Evolutionary conservation across 2,329 filamentous ascomycete species (phyloP), one percentile per base, ranked within the genome.

Genomic region (Anisogramma anomala): DNA sequence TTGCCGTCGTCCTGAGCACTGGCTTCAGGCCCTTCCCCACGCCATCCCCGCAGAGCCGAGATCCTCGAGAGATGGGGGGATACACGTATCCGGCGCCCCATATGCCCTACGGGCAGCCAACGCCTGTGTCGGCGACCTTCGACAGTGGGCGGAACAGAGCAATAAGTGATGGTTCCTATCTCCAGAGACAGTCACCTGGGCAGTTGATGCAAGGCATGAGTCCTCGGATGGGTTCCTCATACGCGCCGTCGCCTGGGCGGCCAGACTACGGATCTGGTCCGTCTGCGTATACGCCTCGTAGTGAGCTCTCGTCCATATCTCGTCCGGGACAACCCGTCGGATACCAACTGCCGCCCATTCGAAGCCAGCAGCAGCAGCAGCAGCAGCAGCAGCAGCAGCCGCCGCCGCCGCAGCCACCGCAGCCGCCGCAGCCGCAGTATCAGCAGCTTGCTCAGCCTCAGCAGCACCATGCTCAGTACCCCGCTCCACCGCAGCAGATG

Each of bases 251-350:
- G 11, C 61, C 66, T 2, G 60, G 53, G 42, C 64, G 59, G 25
- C 53, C 58, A 13, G 72, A 71, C 22, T 72, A 69, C 48, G 51
- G 61, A 4, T 53, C 51, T 8, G 63, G 62, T 1, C 56, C 62
- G 8, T 58, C 65, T n/a, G 63, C 67, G 14, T 74, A 73, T 50
- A 64, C 68, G 9, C 69, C 71, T 1, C 65, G 73, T 37, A 75
- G 66, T 49, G 73, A 78, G 49, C 48, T 70, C 13, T 51, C 59
- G 6, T 48, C 60, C 10, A 47, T 58, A 9, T 53, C 52, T 4
- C 59, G 56, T 28, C 53, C 57, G 6, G 51, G 57, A 7, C 57
- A 56, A 9, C 54, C 55, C 15, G 50, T 57, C 6, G 54, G 59
- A 3, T 69, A 63, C 42, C 69, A 71, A 35, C 57, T 72, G 30